Conservation (phyloP, 2,329 filamentous ascomycete genomes). For the Aureobasidium sp. region DNA sequence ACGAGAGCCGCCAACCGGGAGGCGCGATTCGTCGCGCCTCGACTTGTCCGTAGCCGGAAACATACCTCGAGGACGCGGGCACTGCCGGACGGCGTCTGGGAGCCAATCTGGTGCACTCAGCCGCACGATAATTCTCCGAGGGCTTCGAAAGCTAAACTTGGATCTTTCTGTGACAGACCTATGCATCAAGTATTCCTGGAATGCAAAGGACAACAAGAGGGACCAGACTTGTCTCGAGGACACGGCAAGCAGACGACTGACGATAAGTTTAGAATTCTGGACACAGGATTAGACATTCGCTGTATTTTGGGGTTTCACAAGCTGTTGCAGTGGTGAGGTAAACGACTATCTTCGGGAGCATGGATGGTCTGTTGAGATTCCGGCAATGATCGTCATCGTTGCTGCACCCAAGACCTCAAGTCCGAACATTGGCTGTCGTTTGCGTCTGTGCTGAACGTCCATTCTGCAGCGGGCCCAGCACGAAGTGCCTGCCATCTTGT, state of each 20-base stretch:
- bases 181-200: constrained; percentile 4
- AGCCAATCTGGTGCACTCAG: background rate
- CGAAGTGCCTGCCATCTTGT: background rate
- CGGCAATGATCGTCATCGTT: background rate
- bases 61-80: background rate
- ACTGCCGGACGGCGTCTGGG: background rate
- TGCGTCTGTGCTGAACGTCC: background rate
- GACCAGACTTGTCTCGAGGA: background rate
- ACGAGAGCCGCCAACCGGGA: background rate
- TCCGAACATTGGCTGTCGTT: background rate
- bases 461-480: background rate
- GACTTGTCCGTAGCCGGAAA: background rate
- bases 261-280: background rate
- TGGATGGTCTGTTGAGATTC: background rate
- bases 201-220: background rate
- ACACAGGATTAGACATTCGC: background rate
- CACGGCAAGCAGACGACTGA: background rate
- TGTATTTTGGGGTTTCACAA: background rate
- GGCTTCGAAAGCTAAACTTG: background rate
- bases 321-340: constrained; percentile 8
- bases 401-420: constrained; percentile 7
- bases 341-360: constrained; percentile 1
- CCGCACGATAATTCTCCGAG: background rate
- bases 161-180: background rate
- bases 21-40: background rate